phyloP scores from a whole-genome alignment of 1,139 yeast species.

The Hyphopichia khmerensis region DNA sequence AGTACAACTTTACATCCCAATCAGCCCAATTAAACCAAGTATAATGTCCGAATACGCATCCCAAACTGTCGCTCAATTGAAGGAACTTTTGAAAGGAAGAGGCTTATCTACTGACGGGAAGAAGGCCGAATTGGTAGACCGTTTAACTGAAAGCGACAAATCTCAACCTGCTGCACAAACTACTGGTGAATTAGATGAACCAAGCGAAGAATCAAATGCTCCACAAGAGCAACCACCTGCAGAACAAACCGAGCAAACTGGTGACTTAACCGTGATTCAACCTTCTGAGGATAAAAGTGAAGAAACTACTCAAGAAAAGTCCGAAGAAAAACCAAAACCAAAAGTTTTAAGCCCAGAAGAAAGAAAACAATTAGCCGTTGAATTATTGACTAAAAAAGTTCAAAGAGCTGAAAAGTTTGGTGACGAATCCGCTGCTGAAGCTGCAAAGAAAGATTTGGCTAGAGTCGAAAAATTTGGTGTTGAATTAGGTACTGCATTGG shows the following conservation, averaged over 20 bases:
- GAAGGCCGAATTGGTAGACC: slow-evolving; percentile 75
- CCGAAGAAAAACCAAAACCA: slow-evolving; percentile 26
- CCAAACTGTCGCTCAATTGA: slow-evolving; percentile 81
- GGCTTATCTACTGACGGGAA: slow-evolving; percentile 77
- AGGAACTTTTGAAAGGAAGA: slow-evolving; percentile 67
- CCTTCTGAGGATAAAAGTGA: slow-evolving; percentile 11
- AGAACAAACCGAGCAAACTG: slow-evolving; percentile 3
- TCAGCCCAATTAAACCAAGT: neutral
- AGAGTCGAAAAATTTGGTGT: slow-evolving; percentile 87
- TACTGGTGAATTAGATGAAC: slow-evolving; percentile 14
- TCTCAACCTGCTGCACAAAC: slow-evolving; percentile 5
- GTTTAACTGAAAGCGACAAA: slow-evolving; percentile 49
- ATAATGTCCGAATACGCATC: slow-evolving; percentile 60
- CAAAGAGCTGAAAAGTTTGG: slow-evolving; percentile 79
- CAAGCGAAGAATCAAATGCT: slow-evolving; percentile 11
- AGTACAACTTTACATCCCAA: neutral
- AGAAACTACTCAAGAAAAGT: slow-evolving; percentile 6
- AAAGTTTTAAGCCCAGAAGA: slow-evolving; percentile 63
- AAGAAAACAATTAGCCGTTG: slow-evolving; percentile 66
- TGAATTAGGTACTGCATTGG: slow-evolving; percentile 64
- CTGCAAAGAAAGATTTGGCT: slow-evolving; percentile 57
- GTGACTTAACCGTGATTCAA: slow-evolving; percentile 13
- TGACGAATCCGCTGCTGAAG: slow-evolving; percentile 51
- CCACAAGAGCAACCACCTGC: neutral
- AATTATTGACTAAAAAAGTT: slow-evolving; percentile 64